Conservation (phyloP, 768 basidiomycete species). For the Serendipita sp. region DNA sequence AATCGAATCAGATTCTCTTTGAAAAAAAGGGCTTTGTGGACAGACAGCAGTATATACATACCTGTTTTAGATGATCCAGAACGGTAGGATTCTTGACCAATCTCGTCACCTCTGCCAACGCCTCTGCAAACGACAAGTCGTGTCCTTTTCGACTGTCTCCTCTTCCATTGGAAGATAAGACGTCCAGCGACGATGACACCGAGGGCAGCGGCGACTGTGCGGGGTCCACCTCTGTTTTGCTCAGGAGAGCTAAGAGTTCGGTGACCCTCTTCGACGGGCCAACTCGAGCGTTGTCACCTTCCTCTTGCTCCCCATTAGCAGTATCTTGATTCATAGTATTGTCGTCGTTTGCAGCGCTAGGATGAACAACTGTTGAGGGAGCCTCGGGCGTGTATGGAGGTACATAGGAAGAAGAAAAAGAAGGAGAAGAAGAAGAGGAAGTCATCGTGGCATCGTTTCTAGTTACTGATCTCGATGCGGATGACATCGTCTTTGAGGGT, state of each 20-base stretch:
- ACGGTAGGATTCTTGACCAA: conserved; percentile 40
- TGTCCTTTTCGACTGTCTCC: neutral
- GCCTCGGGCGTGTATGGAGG: neutral
- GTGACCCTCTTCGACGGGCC: neutral
- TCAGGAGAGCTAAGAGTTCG: conserved; percentile 26
- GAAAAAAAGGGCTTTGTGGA: neutral
- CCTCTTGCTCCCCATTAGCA: neutral
- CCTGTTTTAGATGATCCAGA: conserved; percentile 34
- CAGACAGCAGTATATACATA: conserved; percentile 18
- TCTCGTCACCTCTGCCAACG: conserved; percentile 46
- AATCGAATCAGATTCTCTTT: neutral
- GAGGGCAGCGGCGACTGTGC: no score
- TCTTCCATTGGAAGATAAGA: no score
- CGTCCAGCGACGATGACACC: no score
- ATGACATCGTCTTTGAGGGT: neutral
- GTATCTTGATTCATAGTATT: neutral
- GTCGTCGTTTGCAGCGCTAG: neutral
- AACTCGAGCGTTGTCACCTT: neutral
- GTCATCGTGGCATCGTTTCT: neutral
- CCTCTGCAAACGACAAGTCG: conserved; percentile 45
- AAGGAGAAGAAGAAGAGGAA: neutral
- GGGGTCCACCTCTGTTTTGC: neutral
- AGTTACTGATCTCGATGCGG: neutral
- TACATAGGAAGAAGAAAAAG: neutral
- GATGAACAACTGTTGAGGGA: neutral